A percentile compares a stretch with the other conserved stretches of the same genome.
Conservation (phyloP, 2,329 filamentous ascomycete genomes). For the Septoria linicola region DNA sequence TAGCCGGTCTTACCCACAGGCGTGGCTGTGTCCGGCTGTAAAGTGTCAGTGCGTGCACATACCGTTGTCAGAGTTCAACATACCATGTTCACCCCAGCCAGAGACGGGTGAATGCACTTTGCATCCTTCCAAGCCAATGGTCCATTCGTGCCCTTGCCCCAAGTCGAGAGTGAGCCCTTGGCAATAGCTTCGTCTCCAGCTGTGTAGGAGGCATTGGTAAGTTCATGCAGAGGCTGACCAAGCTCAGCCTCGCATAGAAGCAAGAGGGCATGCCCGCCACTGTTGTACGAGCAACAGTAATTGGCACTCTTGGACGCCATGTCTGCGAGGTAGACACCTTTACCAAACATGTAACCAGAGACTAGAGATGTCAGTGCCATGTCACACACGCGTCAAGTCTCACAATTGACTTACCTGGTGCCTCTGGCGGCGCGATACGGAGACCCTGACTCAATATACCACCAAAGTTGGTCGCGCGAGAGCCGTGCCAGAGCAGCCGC, state of each 20-base stretch:
- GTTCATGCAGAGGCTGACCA: conserved; percentile 69
- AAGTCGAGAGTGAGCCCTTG: conserved; percentile 64
- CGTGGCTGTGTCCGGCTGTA: conserved; percentile 29
- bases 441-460: conserved; percentile 85
- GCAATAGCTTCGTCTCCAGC: conserved; percentile 64
- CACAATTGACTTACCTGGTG: conserved; percentile 55
- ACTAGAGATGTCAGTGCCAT: not conserved
- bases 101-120: conserved; percentile 58
- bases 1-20: conserved; percentile 21
- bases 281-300: conserved; percentile 59
- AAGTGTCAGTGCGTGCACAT: conserved; percentile 8
- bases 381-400: conserved; percentile 58
- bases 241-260: conserved; percentile 84
- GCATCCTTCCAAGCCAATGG: conserved; percentile 77
- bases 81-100: conserved; percentile 71
- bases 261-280: conserved; percentile 66
- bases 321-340: conserved; percentile 81
- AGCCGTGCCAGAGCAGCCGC: conserved; percentile 84
- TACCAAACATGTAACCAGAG: conserved; percentile 68
- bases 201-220: conserved; percentile 57
- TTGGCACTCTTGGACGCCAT: conserved; percentile 79
- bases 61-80: conserved; percentile 32
- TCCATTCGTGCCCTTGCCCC: conserved; percentile 64
- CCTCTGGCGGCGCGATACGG: conserved; percentile 83
- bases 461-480: conserved; percentile 77